Percentiles rank a stretch among this genome's conserved stretches.
Conservation (phyloP, 2,329 filamentous ascomycete genomes). For the Aspergillus thermomutatus region DNA sequence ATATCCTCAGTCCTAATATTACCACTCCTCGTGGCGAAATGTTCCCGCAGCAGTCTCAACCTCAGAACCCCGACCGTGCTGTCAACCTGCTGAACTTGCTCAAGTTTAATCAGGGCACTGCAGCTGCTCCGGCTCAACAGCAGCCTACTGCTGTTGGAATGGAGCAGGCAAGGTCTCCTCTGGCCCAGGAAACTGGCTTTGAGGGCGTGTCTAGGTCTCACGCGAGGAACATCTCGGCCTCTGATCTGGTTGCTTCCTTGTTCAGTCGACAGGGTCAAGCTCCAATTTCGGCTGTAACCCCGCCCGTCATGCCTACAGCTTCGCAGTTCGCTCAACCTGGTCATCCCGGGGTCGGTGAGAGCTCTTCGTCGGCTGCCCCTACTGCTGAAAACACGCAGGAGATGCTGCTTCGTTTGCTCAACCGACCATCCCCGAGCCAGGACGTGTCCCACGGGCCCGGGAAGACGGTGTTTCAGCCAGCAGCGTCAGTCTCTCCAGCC, state of each 20-base stretch:
- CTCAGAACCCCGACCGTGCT: slow-evolving; percentile 47
- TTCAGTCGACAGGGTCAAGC: slow-evolving; percentile 43
- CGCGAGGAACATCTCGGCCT: slow-evolving; percentile 48
- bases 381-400: slow-evolving; percentile 71
- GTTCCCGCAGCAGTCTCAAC: slow-evolving; percentile 39
- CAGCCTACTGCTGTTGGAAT: slow-evolving; percentile 21
- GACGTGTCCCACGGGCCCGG: slow-evolving; percentile 23
- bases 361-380: slow-evolving; percentile 19
- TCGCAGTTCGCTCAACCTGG: slow-evolving; percentile 22
- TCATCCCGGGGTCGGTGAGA: slow-evolving; percentile 16
- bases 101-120: slow-evolving; percentile 56
- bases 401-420: slow-evolving; percentile 80
- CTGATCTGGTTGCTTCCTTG: slow-evolving; percentile 56
- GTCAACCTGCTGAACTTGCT: slow-evolving; percentile 62
- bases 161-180: slow-evolving; percentile 27
- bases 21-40: slow-evolving; percentile 43
- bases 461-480: slow-evolving; percentile 35
- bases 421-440: slow-evolving; percentile 57
- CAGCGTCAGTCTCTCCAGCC: slow-evolving; percentile 37
- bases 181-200: slow-evolving; percentile 21
- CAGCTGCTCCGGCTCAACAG: slow-evolving; percentile 26
- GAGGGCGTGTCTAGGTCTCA: slow-evolving; percentile 25
- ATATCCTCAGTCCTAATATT: slow-evolving; percentile 56
- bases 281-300: slow-evolving; percentile 29
- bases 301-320: slow-evolving; percentile 20